Percentiles rank a stretch among this genome's conserved stretches.
Evolutionary conservation across 2,329 filamentous ascomycete genomes (phyloP).

Genomic region (Colletotrichum spaethianum): DNA sequence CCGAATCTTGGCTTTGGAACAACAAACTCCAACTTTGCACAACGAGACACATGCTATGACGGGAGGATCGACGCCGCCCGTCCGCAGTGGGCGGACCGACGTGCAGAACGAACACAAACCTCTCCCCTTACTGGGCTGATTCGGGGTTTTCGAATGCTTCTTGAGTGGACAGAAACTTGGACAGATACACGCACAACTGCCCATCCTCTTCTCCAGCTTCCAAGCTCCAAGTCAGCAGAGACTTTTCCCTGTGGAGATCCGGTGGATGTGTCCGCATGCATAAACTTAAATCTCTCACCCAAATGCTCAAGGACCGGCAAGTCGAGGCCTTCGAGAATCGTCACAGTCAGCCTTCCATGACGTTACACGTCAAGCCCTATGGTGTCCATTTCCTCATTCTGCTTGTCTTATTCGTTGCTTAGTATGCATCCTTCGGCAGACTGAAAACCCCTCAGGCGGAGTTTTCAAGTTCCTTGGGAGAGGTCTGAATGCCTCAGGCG

Average conservation of each 20-base stretch:
- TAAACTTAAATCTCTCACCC: constrained; percentile 39
- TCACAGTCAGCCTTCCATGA: constrained; percentile 33
- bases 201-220: background rate
- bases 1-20: constrained; percentile 14
- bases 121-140: background rate
- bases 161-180: background rate
- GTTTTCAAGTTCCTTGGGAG: background rate
- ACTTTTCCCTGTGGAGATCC: constrained; percentile 31
- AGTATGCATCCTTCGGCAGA: constrained; percentile 25
- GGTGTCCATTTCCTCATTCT: background rate
- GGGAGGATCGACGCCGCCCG: constrained; percentile 16
- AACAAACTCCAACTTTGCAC: constrained; percentile 9
- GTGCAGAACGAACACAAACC: background rate
- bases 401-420: background rate
- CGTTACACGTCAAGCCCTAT: constrained; percentile 25
- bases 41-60: constrained; percentile 8
- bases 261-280: constrained; percentile 35
- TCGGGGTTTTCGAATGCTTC: constrained; percentile 17
- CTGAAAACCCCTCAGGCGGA: constrained; percentile 13
- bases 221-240: background rate
- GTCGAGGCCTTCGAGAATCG: constrained; percentile 18
- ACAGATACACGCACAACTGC: background rate
- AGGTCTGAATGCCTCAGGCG: background rate
- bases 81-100: constrained; percentile 6
- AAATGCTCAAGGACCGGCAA: constrained; percentile 5